Conservation (phyloP, 2,329 filamentous ascomycete genomes). For the Ceratocystis destructans region DNA sequence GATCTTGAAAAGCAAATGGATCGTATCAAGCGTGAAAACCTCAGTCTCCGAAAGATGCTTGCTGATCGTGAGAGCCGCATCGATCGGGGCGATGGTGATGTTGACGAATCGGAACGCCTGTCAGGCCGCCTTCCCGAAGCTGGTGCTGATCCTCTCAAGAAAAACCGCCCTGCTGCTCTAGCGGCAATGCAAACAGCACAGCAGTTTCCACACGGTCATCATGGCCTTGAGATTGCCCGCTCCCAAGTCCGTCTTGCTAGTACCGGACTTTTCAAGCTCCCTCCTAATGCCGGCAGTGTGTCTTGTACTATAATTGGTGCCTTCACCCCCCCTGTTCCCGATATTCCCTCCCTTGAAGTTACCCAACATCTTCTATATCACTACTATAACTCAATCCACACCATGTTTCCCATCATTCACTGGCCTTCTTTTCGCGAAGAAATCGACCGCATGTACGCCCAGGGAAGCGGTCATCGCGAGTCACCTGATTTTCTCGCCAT, state of each 20-base stretch:
- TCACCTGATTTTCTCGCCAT: conserved; percentile 59
- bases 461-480: conserved; percentile 40
- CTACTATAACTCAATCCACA: conserved; percentile 66
- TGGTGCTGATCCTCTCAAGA: conserved; percentile 17
- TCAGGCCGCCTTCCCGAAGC: conserved; percentile 13
- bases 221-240: conserved; percentile 16
- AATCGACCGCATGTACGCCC: conserved; percentile 62
- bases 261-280: conserved; percentile 18
- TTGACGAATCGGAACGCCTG: conserved; percentile 38
- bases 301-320: conserved; percentile 20
- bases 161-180: conserved; percentile 17
- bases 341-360: conserved; percentile 54
- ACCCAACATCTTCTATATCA: conserved; percentile 60
- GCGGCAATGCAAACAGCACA: conserved; percentile 17
- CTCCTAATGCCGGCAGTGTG: conserved; percentile 18
- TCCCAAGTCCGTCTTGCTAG: conserved; percentile 18
- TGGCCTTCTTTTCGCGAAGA: conserved; percentile 70
- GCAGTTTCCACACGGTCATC: conserved; percentile 17
- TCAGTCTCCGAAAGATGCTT: conserved; percentile 53
- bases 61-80: conserved; percentile 37
- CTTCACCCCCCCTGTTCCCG: conserved; percentile 43
- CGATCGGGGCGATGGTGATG: conserved; percentile 35
- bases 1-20: conserved; percentile 88
- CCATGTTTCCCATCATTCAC: conserved; percentile 72
- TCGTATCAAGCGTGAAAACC: conserved; percentile 66